Evolutionary conservation across 2,329 filamentous ascomycete genomes (phyloP).

Genomic region (Catunica adiposa): DNA sequence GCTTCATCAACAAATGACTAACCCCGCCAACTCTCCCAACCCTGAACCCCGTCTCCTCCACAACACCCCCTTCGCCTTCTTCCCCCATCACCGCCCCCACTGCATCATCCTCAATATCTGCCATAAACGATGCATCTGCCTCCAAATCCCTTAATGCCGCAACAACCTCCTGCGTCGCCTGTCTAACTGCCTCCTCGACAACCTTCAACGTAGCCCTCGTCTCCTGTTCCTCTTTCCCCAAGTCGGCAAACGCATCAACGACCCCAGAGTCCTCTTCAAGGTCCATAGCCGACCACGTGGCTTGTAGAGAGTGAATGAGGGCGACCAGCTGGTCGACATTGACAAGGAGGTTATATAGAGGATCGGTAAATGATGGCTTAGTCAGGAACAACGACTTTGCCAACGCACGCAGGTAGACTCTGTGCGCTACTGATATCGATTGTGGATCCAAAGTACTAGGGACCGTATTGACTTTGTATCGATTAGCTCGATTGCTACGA

Average conservation of each 20-base stretch:
- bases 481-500: neutral
- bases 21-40: slow-evolving; percentile 62
- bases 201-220: slow-evolving; percentile 47
- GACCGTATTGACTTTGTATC: slow-evolving; percentile 8
- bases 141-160: slow-evolving; percentile 32
- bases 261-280: slow-evolving; percentile 70
- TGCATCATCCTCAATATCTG: slow-evolving; percentile 26
- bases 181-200: slow-evolving; percentile 48
- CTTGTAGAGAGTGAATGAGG: slow-evolving; percentile 57
- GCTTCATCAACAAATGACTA: slow-evolving; percentile 76
- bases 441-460: slow-evolving; percentile 54
- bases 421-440: slow-evolving; percentile 64
- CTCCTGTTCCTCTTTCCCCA: slow-evolving; percentile 54
- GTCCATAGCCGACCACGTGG: slow-evolving; percentile 61
- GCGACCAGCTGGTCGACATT: slow-evolving; percentile 71
- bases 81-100: slow-evolving; percentile 18
- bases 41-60: slow-evolving; percentile 34
- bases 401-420: slow-evolving; percentile 55
- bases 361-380: slow-evolving; percentile 43
- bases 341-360: slow-evolving; percentile 49
- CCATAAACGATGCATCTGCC: slow-evolving; percentile 28
- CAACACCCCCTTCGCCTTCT: slow-evolving; percentile 26
- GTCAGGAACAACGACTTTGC: slow-evolving; percentile 50
- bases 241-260: slow-evolving; percentile 56
- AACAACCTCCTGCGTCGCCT: slow-evolving; percentile 51